Evolutionary conservation across 2,329 filamentous ascomycete species (phyloP).

Genomic region (Cadophora malorum): DNA sequence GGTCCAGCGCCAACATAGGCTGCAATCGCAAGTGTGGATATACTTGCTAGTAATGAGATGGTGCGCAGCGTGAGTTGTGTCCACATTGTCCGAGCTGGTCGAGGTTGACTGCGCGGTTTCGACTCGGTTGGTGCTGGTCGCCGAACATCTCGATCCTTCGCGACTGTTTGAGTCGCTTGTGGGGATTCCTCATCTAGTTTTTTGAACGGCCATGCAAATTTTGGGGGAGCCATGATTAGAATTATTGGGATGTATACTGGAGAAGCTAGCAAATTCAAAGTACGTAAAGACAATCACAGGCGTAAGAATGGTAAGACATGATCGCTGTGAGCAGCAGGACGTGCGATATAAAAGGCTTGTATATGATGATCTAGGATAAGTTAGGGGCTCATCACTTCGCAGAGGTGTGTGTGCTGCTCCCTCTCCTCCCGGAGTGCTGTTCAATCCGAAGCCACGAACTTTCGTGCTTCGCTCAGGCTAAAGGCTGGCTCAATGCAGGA

Average conservation of each 20-base stretch:
- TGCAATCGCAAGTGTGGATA: not conserved
- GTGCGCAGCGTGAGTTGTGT: slow-evolving; percentile 3
- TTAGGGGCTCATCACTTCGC: not conserved
- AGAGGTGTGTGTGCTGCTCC: not conserved
- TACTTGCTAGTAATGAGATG: not conserved
- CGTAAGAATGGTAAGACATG: not conserved
- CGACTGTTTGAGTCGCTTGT: not conserved
- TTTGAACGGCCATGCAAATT: not conserved
- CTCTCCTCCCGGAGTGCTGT: not conserved
- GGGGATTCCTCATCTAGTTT: not conserved
- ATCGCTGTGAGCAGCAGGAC: slow-evolving; percentile 8
- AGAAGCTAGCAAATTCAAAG: not conserved
- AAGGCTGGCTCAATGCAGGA: slow-evolving; percentile 5
- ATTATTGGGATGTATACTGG: not conserved
- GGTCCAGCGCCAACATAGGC: not conserved
- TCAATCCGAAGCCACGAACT: not conserved
- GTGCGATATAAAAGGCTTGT: slow-evolving; percentile 8
- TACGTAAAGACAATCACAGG: not conserved
- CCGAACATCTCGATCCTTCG: not conserved
- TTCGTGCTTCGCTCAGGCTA: slow-evolving; percentile 12
- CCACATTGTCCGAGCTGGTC: not conserved
- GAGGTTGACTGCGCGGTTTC: not conserved
- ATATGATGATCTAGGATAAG: not conserved
- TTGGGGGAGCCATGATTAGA: not conserved
- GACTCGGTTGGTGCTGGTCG: not conserved